Evolutionary conservation across 495 filamentous ascomycete genomes (phyloP).

Genomic region (Xylaria cubensis): DNA sequence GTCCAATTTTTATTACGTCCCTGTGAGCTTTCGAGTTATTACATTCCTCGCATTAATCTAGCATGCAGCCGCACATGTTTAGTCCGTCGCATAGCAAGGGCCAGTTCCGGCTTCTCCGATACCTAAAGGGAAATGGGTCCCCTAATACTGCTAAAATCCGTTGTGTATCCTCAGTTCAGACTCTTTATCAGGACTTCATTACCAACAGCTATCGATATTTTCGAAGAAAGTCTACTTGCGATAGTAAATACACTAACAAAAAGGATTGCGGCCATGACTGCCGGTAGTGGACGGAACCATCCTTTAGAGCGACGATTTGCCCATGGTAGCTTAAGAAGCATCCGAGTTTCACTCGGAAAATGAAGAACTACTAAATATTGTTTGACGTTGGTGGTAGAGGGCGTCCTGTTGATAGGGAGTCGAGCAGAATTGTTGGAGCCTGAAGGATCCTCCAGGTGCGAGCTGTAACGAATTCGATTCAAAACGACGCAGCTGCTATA

Average conservation of each 20-base stretch:
- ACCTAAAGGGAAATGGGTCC: not conserved
- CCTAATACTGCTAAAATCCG: not conserved
- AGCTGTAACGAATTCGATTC: constrained; percentile 15
- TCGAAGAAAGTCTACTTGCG: constrained; percentile 14
- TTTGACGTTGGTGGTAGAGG: constrained; percentile 28
- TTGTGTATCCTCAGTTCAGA: not conserved
- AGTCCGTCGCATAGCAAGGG: too few species aligned
- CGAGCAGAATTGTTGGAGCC: constrained; percentile 16
- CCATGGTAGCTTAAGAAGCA: not conserved
- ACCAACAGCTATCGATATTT: constrained; percentile 5
- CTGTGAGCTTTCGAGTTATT: too few species aligned
- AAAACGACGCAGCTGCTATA: constrained; percentile 15
- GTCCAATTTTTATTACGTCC: too few species aligned
- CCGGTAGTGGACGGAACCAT: constrained; percentile 5
- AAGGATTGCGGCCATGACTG: not conserved
- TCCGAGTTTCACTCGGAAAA: constrained; percentile 8
- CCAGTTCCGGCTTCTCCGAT: too few species aligned
- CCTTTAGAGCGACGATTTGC: not conserved
- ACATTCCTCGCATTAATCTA: too few species aligned
- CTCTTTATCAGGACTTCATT: constrained; percentile 19
- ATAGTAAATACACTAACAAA: not conserved
- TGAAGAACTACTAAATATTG: not conserved
- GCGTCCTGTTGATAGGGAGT: constrained; percentile 3
- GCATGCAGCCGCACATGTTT: too few species aligned
- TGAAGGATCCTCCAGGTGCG: constrained; percentile 27